Evolutionary conservation across 257 asterid genomes (phyloP).

Genomic region (Nicotiana tomentosiformis): DNA sequence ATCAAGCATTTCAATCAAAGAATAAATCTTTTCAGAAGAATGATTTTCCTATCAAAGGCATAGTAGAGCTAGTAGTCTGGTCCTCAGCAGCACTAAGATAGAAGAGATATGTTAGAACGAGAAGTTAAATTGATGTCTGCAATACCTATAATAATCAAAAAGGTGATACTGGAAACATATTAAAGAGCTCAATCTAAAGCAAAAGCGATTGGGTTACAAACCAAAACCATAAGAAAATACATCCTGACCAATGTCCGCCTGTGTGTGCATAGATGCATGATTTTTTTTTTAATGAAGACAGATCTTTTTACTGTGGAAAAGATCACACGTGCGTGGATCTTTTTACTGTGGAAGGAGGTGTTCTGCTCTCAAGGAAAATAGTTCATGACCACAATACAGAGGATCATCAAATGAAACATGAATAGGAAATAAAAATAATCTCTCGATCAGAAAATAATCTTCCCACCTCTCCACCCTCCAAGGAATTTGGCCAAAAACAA

Average conservation of each 20-base stretch:
- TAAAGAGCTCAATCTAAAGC: neutral
- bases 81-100: neutral
- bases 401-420: neutral
- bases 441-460: neutral
- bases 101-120: neutral
- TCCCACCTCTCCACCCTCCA: neutral
- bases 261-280: neutral
- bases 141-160: neutral
- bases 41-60: neutral
- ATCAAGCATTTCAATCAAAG: neutral
- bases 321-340: neutral
- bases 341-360: neutral
- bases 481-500: neutral
- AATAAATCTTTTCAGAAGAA: neutral
- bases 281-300: neutral
- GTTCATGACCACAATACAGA: neutral
- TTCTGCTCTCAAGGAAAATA: neutral
- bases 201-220: neutral
- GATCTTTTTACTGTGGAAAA: neutral
- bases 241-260: neutral
- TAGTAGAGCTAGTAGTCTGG: neutral
- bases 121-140: neutral
- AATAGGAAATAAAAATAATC: neutral
- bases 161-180: neutral
- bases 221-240: neutral